These are phyloP conservation scores for Cytospora piceicola DNA, from an alignment of 2,329 filamentous ascomycete species.

Conservation along the genomic window DNA sequence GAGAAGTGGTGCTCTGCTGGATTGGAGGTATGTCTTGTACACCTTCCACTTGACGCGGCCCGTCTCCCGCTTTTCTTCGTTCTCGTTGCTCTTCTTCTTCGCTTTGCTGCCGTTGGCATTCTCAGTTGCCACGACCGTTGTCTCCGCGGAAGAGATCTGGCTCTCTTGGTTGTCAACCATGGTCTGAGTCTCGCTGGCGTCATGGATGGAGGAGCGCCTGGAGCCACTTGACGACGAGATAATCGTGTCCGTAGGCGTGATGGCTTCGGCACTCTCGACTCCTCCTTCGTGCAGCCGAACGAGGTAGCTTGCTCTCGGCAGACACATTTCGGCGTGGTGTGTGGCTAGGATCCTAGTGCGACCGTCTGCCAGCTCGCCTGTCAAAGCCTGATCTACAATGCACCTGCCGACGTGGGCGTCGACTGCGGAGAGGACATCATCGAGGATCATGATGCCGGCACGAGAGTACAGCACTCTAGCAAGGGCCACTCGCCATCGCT, in stretches of 20 bases:
- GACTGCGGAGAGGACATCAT: slow-evolving; percentile 56
- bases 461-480: slow-evolving; percentile 51
- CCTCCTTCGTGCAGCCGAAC: slow-evolving; percentile 38
- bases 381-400: slow-evolving; percentile 56
- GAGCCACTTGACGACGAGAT: slow-evolving; percentile 17
- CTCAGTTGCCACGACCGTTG: slow-evolving; percentile 25
- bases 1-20: slow-evolving; percentile 37
- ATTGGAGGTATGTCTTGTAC: slow-evolving; percentile 41
- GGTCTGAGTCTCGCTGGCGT: slow-evolving; percentile 28
- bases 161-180: slow-evolving; percentile 23
- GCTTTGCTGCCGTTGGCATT: slow-evolving; percentile 13
- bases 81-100: slow-evolving; percentile 30
- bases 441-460: slow-evolving; percentile 49
- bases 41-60: slow-evolving; percentile 42
- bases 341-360: slow-evolving; percentile 68
- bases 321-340: slow-evolving; percentile 47
- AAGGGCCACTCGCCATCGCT: slow-evolving; percentile 50
- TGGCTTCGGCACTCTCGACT: slow-evolving; percentile 34
- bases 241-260: slow-evolving; percentile 25
- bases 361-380: slow-evolving; percentile 52
- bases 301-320: slow-evolving; percentile 38
- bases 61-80: slow-evolving; percentile 39
- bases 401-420: slow-evolving; percentile 48
- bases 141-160: slow-evolving; percentile 27
- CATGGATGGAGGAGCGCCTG: slow-evolving; percentile 26